These are phyloP conservation scores for Pleodorina starrii DNA, from an alignment of 139 green algal genomes.

Conservation along the genomic window DNA sequence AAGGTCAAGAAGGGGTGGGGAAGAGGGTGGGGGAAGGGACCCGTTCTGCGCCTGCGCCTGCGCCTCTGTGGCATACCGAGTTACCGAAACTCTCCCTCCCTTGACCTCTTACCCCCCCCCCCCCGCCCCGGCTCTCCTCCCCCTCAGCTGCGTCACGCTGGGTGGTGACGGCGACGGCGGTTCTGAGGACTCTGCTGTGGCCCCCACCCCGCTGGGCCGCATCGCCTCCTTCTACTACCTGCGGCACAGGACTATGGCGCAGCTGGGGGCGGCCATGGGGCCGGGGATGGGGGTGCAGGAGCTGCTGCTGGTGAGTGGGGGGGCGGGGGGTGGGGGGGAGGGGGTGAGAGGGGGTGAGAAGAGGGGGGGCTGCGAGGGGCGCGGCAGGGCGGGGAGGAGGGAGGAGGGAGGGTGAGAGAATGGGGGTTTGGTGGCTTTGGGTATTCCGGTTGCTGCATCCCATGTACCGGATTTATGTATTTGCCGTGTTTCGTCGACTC, in stretches of 20 bases:
- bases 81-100: not conserved
- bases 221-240: conserved; percentile 98
- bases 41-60: too few relatives aligned
- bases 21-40: not conserved
- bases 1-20: not conserved
- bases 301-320: conserved; percentile 63
- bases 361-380: too few relatives aligned
- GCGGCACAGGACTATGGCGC: conserved; percentile 86
- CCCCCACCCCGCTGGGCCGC: conserved; percentile 75
- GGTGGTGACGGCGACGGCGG: conserved; percentile 74
- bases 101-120: not conserved
- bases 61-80: too few relatives aligned
- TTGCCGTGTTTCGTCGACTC: not conserved
- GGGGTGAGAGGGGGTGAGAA: not conserved
- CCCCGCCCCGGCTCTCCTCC: not conserved
- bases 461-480: not conserved
- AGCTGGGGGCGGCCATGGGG: conserved; percentile 78
- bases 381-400: too few relatives aligned
- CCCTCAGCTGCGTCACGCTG: conserved; percentile 15
- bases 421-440: too few relatives aligned
- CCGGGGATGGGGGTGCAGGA: conserved; percentile 72
- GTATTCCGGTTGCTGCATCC: too few relatives aligned
- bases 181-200: conserved; percentile 74
- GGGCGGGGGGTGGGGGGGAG: not conserved
- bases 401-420: too few relatives aligned